Base-by-base conservation (phyloP, 2,329 filamentous ascomycete species). In the Endocalyx cinctus region DNA sequence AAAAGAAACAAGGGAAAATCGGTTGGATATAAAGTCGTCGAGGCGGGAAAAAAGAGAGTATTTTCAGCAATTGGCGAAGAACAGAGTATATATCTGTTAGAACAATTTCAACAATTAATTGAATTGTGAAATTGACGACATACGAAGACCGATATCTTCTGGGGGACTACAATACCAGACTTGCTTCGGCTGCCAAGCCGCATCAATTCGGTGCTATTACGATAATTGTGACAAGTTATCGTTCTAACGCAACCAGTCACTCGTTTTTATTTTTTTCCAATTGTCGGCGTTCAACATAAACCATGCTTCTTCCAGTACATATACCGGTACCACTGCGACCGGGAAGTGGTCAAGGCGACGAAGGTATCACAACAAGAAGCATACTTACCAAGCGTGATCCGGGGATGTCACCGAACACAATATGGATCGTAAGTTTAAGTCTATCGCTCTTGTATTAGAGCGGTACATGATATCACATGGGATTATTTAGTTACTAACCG, bases 221-320 rank as follows among this genome's bases (percentile, higher is more conserved):
- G 7, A 25, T 33, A 17, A 17, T 16, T 23, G 10, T 30, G 30
- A 22, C 29, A 17, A 30, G 26, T 28, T 30, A 18, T 20, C 25
- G 13, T 17, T 18, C 25, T 25, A 17, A 35, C 20, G 15, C 34
- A 30, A 36, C 20, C 36, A 39, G 44, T 51, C 48, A 37, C 44
- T 51, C 41, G 45, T 42, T 45, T n/a, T n/a, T n/a, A n/a, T n/a
- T n/a, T n/a, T n/a, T n/a, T n/a, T n/a, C n/a, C n/a, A n/a, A n/a
- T n/a, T n/a, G n/a, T n/a, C n/a, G n/a, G n/a, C n/a, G n/a, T n/a
- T n/a, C 25, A 33, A 25, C 25, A 25, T 33, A 35, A 35, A 38
- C 20, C 15, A 54, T 54, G 51, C 33, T 41, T 3, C 40, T 52
- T 22, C 51, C 48, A 20, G 33, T 45, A 34, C 50, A 41, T 28